Evolutionary conservation across 805 yeast genomes (phyloP), one percentile per base, ranked within the genome.

Genomic region (Osmozyma mogii): DNA sequence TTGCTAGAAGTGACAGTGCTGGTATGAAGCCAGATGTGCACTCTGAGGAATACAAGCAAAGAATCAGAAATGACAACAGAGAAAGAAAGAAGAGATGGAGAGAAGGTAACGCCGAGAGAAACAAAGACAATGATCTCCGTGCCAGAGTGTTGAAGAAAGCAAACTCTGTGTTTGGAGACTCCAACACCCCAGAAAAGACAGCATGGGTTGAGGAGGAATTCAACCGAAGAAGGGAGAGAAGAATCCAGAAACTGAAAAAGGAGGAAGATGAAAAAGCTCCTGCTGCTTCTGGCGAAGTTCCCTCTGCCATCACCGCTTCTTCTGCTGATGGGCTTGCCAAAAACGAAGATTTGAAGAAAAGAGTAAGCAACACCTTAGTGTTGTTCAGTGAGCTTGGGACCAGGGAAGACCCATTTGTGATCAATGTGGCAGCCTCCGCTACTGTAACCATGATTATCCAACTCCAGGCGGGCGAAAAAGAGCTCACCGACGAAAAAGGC

Each of bases 91-190:
- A 81, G 56, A 70, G 72, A 41, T 84, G 95, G 95, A 66, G 95
- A 45, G 88, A 76, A 40, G 77, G 73, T 16, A 85, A 89, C 48
- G 70, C 72, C 6, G 79, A 79, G 36, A 67, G 92, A 40, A 88
- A 88, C 53, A 79, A 84, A 58, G 95, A 87, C 51, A 80, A 84
- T 45, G 97, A 89, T 49, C 61, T 89, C 31, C 67, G 94, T 30
- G 74, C 83, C 0, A 64, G 97, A 32, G 78, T 89, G 13, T 68
- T 72, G 39, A 79, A 78, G 40, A 64, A 92, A 23, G 96, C 96
- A 0, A 62, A 58, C 22, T 57, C 55, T 12, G 56, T 79, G 41
- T 87, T 74, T 56, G 92, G 95, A 1, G 69, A 63, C 7, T 63
- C 56, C 1, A 75, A 73, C 5, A 56, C 78, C 8, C 65, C 58